These are phyloP conservation scores for Venturia oleaginea DNA, from an alignment of 2,329 filamentous ascomycete genomes.

Conservation along the genomic window DNA sequence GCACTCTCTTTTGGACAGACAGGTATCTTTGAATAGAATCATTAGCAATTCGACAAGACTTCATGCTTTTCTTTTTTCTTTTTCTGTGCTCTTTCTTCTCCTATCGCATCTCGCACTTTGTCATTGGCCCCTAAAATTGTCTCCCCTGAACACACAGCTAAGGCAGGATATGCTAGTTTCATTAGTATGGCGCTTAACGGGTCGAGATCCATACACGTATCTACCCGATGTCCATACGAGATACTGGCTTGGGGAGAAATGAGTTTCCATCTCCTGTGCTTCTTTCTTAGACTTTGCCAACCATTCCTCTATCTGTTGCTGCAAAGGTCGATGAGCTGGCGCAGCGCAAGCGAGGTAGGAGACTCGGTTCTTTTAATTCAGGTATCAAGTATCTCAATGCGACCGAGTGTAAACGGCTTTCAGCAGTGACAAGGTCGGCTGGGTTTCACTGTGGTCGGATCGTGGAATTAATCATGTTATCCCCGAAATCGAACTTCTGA, in stretches of 20 bases:
- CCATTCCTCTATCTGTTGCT: not conserved
- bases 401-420: not conserved
- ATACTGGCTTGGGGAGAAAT: not conserved
- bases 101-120: not conserved
- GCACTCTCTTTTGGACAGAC: not conserved
- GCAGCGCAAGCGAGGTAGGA: not conserved
- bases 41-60: not conserved
- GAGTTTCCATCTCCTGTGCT: not conserved
- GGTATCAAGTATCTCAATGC: not conserved
- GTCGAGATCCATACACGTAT: not conserved
- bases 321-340: not conserved
- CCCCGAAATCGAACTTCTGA: not conserved
- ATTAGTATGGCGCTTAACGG: not conserved
- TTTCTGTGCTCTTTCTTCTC: not conserved
- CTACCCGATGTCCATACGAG: not conserved
- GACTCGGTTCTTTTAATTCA: not conserved
- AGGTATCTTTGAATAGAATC: not conserved
- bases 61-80: not conserved
- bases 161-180: not conserved
- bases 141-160: not conserved
- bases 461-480: not conserved
- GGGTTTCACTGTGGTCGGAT: not conserved
- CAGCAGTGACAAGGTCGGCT: not conserved
- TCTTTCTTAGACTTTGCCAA: not conserved
- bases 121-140: not conserved